Percentiles rank a stretch among this genome's conserved stretches.
Conservation (phyloP, 1,139 yeast genomes). For the Pichia sp. region DNA sequence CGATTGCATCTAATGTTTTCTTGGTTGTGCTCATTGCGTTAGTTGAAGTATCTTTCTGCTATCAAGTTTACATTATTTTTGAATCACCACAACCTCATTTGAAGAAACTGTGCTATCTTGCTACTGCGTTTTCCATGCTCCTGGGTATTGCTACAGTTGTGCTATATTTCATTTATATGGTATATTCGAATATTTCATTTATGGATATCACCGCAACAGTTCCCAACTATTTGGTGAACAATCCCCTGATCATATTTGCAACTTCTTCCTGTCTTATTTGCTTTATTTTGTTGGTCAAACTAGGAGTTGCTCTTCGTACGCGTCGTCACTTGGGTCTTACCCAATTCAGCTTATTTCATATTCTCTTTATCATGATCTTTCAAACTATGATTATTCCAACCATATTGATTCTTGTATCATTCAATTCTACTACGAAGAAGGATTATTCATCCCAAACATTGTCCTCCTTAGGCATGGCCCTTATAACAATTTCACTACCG, state of each 20-base stretch:
- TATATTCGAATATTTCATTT: constrained; percentile 28
- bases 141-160: constrained; percentile 45
- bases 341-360: constrained; percentile 77
- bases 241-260: constrained; percentile 57
- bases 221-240: constrained; percentile 29
- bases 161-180: constrained; percentile 42
- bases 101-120: constrained; percentile 30
- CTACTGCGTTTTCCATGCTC: constrained; percentile 33
- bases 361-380: constrained; percentile 68
- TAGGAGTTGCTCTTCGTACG: constrained; percentile 57
- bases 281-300: constrained; percentile 49
- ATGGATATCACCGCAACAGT: constrained; percentile 23
- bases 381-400: constrained; percentile 82
- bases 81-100: constrained; percentile 34
- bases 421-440: constrained; percentile 11
- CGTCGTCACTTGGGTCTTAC: constrained; percentile 70
- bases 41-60: constrained; percentile 57
- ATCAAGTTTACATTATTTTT: constrained; percentile 67
- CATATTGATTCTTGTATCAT: constrained; percentile 31
- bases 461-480: constrained; percentile 23
- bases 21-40: constrained; percentile 50
- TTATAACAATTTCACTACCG: constrained; percentile 61
- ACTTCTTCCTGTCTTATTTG: constrained; percentile 60
- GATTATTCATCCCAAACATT: constrained; percentile 16
- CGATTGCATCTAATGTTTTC: constrained; percentile 52